Percentiles rank a stretch among this genome's conserved stretches.
These are phyloP conservation scores for Marasmius sp. DNA, from an alignment of 1,284 basidiomycete species.

Conservation along the genomic window DNA sequence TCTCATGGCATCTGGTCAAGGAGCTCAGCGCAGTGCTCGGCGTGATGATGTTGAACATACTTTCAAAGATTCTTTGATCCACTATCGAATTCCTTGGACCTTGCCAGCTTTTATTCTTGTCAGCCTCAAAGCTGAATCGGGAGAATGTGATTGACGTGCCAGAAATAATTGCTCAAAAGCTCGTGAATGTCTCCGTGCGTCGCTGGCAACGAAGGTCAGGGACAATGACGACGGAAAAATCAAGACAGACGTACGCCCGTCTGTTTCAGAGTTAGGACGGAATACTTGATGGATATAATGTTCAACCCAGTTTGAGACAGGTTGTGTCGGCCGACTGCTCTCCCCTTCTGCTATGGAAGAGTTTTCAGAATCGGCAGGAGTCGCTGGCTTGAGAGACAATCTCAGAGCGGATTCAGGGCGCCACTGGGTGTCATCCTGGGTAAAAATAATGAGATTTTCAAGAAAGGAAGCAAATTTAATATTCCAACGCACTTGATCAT, in stretches of 20 bases:
- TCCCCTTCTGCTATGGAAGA: not conserved
- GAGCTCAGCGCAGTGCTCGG: not conserved
- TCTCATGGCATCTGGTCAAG: conserved; percentile 8
- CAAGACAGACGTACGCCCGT: conserved; percentile 6
- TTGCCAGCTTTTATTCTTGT: conserved; percentile 12
- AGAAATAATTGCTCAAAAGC: conserved; percentile 14
- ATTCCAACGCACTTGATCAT: not conserved
- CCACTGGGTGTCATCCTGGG: conserved; percentile 2
- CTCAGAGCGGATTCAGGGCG: conserved; percentile 12
- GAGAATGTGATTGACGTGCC: conserved; percentile 1
- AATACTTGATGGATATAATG: conserved; percentile 4
- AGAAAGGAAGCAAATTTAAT: not conserved
- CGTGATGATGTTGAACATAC: not conserved
- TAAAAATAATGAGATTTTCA: not conserved
- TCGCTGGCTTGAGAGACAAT: conserved; percentile 12
- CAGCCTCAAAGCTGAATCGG: not conserved
- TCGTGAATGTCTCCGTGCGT: conserved; percentile 4
- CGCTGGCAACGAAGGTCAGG: not conserved
- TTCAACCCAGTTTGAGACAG: conserved; percentile 10
- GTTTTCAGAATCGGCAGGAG: conserved; percentile 8
- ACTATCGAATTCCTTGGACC: conserved; percentile 13
- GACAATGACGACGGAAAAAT: not conserved
- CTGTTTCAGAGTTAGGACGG: not conserved
- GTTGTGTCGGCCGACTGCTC: not conserved
- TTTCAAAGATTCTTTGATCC: conserved; percentile 11